Evolutionary conservation across 2,329 filamentous ascomycete species (phyloP), one percentile per base, ranked within the genome.

Genomic region (Beauveria sp.): DNA sequence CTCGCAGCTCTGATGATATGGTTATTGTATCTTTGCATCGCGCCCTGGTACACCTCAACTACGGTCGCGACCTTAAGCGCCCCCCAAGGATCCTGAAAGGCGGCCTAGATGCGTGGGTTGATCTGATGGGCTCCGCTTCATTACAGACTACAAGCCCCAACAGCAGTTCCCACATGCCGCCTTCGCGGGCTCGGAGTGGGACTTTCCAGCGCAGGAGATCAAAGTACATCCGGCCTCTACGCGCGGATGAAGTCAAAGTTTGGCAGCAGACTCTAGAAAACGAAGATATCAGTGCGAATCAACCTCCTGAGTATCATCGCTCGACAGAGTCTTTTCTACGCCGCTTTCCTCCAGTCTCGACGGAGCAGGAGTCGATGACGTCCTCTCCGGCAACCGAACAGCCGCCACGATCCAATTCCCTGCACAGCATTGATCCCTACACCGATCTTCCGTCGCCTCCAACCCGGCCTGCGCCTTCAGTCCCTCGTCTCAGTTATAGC

Each of bases 291-390:
- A 77, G 80, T 31, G 76, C 72, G 3, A 78, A 80, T 26, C 80
- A 82, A 46, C 77, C 80, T 7, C 75, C 74, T 54, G 72, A 66
- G 69, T 88, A 88, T 68, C 82, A 88, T 49, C 87, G 87, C 62
- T 87, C 86, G 5, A 90, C 88, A 14, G 90, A 95, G 65, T 93
- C 96, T 40, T 97, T 97, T 68, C 76, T 96, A 55, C 86, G 90
- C 8, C 83, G 90, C 22, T 96, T 88, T 70, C 92, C 93, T 0
- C 87, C 92, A 8, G 80, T 90, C 20, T 80, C 86, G 5, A 76
- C 84, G 45, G 79, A 80, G 52, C 79, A 82, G 50, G 82, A 87
- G 69, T 87, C 84, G 3, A 88, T 87, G 84, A 75, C 75, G 2
- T 78, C 81, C 34, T 73, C 76, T 0, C 63, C 67, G 16, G 64